These are phyloP conservation scores for Rutstroemia sp. DNA, from an alignment of 2,329 filamentous ascomycete genomes.

Conservation along the genomic window DNA sequence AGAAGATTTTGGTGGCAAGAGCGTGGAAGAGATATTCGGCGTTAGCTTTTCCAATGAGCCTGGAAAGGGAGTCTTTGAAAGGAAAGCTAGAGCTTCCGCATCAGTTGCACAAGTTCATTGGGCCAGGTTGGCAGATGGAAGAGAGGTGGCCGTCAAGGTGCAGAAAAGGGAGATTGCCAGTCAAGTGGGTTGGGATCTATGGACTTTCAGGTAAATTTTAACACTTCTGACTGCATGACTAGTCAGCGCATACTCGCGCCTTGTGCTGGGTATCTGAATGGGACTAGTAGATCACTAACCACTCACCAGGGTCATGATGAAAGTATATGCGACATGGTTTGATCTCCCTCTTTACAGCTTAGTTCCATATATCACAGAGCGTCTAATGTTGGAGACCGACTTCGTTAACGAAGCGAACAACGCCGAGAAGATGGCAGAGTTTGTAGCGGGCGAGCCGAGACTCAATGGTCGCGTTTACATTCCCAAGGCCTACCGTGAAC, in stretches of 20 bases:
- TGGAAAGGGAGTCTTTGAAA: slow-evolving; percentile 61
- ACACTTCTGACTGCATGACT: too few relatives aligned
- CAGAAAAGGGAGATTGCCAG: slow-evolving; percentile 91
- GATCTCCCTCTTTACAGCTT: slow-evolving; percentile 87
- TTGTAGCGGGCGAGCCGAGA: slow-evolving; percentile 69
- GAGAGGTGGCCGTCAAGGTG: slow-evolving; percentile 91
- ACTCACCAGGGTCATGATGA: slow-evolving; percentile 60
- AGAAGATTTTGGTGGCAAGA: slow-evolving; percentile 80
- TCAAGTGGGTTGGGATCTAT: slow-evolving; percentile 91
- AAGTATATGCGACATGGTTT: slow-evolving; percentile 79
- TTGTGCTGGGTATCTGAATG: too few relatives aligned
- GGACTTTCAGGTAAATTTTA: slow-evolving; percentile 71
- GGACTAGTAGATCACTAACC: slow-evolving; percentile 2
- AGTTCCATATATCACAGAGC: slow-evolving; percentile 87
- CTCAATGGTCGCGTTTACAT: slow-evolving; percentile 80
- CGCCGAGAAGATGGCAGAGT: slow-evolving; percentile 70
- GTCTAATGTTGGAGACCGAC: slow-evolving; percentile 88
- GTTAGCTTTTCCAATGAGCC: slow-evolving; percentile 67
- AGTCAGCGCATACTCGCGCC: too few relatives aligned
- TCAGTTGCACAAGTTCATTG: slow-evolving; percentile 97
- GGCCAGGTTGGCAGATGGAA: slow-evolving; percentile 76
- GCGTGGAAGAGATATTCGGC: slow-evolving; percentile 85
- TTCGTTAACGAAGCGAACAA: slow-evolving; percentile 90
- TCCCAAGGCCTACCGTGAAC: slow-evolving; percentile 73
- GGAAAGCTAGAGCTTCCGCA: slow-evolving; percentile 60